Base-by-base conservation (phyloP, 495 filamentous ascomycete species). In the Penicillium herquei region DNA sequence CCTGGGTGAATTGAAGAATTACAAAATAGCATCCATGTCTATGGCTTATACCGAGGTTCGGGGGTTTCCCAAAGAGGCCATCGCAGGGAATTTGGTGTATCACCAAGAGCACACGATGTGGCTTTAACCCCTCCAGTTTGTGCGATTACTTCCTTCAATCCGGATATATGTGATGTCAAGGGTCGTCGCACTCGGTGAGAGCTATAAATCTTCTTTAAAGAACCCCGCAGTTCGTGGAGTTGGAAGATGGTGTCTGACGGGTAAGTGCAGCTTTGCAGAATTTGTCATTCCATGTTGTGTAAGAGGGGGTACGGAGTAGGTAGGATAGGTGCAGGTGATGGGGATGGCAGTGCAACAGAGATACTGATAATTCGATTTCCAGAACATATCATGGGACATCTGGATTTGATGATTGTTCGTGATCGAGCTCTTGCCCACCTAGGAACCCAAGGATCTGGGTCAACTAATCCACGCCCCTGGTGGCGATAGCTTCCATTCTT, bases 61-160 rank as follows among this genome's bases (percentile, higher is more conserved):
- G 14, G 42, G 31, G 32, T 26, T 39, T 35, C 46, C 46, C 16
- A 18, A 49, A 49, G 10, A 26, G 18, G 46, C 32, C 46, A 21
- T 49, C 35, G 46, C 46, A 49, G 46, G 46, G 46, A n/a, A 14
- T 9, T 16, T 9, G 17, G 1, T 37, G 46, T 49, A 49, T 32
- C 13, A 37, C 32, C 14, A 17, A 16, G 13, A 39, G 16, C 18
- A 21, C 46, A 26, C n/a, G 32, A 14, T 12, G 7, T 39, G 40
- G 1, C 32, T 17, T 35, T 9, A 1, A 21, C 32, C 14, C 33
- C 33, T 49, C 46, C 12, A 17, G 46, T 49, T 49, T 18, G 33
- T 4, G 12, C 7, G 8, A n/a, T 18, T 33, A 31, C 16, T 30
- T 44, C 18, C 42, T 44, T 21, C 30, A n/a, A 14, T 14, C 30